Percentiles rank a stretch among this genome's conserved stretches.
phyloP scores from a whole-genome alignment of 208 protist genomes.

The Novymonas esmeraldas region DNA sequence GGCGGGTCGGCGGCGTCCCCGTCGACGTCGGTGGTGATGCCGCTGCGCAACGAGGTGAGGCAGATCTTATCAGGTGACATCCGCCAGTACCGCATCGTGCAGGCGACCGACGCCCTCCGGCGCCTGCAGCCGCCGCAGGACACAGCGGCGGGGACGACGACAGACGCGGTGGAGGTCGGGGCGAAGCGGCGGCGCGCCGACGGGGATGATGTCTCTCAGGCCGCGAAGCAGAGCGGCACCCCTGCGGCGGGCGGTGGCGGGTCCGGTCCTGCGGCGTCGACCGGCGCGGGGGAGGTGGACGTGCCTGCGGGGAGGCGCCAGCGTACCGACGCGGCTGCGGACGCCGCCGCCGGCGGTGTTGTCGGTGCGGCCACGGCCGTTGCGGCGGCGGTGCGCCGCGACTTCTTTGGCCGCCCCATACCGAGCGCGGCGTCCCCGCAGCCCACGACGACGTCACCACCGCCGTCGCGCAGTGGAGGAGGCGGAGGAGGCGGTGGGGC shows the following conservation, averaged over 20 bases:
- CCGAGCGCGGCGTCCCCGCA: neutral
- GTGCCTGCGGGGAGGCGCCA: neutral
- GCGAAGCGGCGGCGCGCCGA: slow-evolving; percentile 5
- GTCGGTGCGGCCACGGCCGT: neutral
- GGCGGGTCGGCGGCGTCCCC: neutral
- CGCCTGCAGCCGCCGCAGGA: neutral
- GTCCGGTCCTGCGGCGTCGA: neutral
- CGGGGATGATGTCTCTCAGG: neutral
- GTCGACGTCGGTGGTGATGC: slow-evolving; percentile 29
- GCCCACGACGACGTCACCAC: slow-evolving; percentile 1
- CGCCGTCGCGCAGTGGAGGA: neutral
- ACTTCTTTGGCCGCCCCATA: slow-evolving; percentile 80
- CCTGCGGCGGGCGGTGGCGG: neutral
- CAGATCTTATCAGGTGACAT: slow-evolving; percentile 58
- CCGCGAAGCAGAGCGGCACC: slow-evolving; percentile 4
- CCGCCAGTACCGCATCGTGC: slow-evolving; percentile 36
- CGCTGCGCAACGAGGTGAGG: slow-evolving; percentile 47
- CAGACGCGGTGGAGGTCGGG: neutral
- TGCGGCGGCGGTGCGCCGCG: slow-evolving; percentile 27
- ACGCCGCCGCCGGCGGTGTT: neutral
- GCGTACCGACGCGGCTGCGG: neutral
- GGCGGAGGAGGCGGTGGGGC: neutral
- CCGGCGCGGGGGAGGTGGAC: neutral
- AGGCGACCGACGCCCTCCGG: slow-evolving; percentile 18
- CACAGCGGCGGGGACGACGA: neutral